Evolutionary conservation across 352 stramenopile genomes (phyloP).

Genomic region (Sclerospora graminicola): DNA sequence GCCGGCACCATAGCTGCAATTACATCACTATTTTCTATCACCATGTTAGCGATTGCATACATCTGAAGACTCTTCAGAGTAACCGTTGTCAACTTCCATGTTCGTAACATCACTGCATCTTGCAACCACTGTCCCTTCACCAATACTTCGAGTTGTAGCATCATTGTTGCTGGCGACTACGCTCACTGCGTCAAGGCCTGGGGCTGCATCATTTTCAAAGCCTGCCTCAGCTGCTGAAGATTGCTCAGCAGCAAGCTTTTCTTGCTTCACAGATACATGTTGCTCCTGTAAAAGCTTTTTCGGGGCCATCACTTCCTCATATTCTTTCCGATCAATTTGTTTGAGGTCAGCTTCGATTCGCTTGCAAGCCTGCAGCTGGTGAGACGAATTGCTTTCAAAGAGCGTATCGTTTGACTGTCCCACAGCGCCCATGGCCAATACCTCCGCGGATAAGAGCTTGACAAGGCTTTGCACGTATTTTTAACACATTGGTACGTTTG

Average conservation of each 20-base stretch:
- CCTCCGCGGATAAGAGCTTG: slow-evolving; percentile 63
- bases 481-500: slow-evolving; percentile 65
- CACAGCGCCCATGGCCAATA: slow-evolving; percentile 46
- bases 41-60: slow-evolving; percentile 83
- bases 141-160: slow-evolving; percentile 15
- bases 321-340: too few relatives aligned
- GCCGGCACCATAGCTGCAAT: slow-evolving; percentile 31
- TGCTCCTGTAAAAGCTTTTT: slow-evolving; percentile 49
- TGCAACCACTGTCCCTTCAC: slow-evolving; percentile 16
- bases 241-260: slow-evolving; percentile 36
- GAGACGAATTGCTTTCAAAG: slow-evolving; percentile 32
- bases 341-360: too few relatives aligned
- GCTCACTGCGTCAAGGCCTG: slow-evolving; percentile 13
- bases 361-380: slow-evolving; percentile 35
- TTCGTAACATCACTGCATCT: slow-evolving; percentile 28
- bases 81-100: slow-evolving; percentile 79
- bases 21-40: slow-evolving; percentile 68
- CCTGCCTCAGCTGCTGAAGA: slow-evolving; percentile 16
- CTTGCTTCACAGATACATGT: slow-evolving; percentile 29
- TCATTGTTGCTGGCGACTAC: slow-evolving; percentile 6
- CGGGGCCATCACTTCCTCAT: slow-evolving; percentile 33
- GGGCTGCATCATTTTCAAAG: slow-evolving; percentile 12
- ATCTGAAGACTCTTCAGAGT: slow-evolving; percentile 61
- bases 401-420: slow-evolving; percentile 35
- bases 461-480: too few relatives aligned